Base-by-base conservation (phyloP, 176 grass and related monocot genomes). In the Aegilops umbellulata region DNA sequence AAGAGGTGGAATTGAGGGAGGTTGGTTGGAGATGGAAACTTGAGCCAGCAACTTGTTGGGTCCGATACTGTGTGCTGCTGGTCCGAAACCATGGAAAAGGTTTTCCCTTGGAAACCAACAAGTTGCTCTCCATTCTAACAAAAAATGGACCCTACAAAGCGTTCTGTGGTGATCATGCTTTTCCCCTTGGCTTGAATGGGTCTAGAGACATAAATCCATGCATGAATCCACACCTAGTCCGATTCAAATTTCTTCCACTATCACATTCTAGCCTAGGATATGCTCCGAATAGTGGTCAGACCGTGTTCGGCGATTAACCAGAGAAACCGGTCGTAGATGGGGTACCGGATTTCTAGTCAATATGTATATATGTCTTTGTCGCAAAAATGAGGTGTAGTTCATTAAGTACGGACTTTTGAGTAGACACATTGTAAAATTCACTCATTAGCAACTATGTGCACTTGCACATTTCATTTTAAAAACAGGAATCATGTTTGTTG, bases 31-130 rank as follows among this genome's bases (percentile, higher is more conserved):
- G 62, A 65, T 65, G 78, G 16, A 12, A 80, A 65, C 78, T 80
- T 80, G 61, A 80, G 78, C 61, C 60, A 9, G 38, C 39, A 41
- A 80, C 78, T 80, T 41, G 78, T 63, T 65, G 36, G 38, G 78
- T 65, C 39, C 7, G 38, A 41, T 66, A 66, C 78, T 66, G 61
- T 80, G 78, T 68, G 79, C 63, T 68, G 79, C 26, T 27, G 63
- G 63, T 32, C 79, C 44, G 1, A 47, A 51, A 68, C 75, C 51
- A 68, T 6, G 27, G 79, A 29, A 81, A 14, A 30, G 6, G 39
- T 49, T 81, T 51, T 67, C 61, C 62, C 26, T 46, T 47, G 39
- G 62, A 49, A 81, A 67, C 5, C 38, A 6, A 51, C 44, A 49
- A 76, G 73, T 76, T 11, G 73, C 73, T 31, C 73, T 22, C 24